Percentiles rank a stretch among this genome's conserved stretches.
Conservation (phyloP, 805 yeast genomes). For the Candida ficus region DNA sequence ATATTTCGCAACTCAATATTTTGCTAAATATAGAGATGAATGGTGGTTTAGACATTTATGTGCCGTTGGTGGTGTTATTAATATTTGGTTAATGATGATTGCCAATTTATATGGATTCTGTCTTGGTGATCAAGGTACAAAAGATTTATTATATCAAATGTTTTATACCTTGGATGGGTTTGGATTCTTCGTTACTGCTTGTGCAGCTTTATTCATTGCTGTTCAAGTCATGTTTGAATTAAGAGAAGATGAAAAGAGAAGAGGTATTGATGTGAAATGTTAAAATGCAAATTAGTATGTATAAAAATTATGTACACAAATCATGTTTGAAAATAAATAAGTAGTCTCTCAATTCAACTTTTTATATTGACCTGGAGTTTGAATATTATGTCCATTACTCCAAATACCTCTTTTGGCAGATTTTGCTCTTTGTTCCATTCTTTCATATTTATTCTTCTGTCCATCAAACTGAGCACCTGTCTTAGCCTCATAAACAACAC, state of each 20-base stretch:
- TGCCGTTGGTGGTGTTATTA: slow-evolving; percentile 81
- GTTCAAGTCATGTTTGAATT: slow-evolving; percentile 93
- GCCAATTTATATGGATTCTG: slow-evolving; percentile 96
- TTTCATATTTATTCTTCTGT: slow-evolving; percentile 51
- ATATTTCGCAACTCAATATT: slow-evolving; percentile 48
- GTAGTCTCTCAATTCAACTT: slow-evolving; percentile 33
- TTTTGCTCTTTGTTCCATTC: slow-evolving; percentile 59
- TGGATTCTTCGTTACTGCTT: slow-evolving; percentile 53
- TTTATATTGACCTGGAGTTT: slow-evolving; percentile 81
- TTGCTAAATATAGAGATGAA: slow-evolving; percentile 34
- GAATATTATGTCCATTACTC: slow-evolving; percentile 45
- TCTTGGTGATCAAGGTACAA: slow-evolving; percentile 82
- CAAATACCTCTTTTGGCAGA: slow-evolving; percentile 60
- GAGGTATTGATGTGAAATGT: slow-evolving; percentile 79
- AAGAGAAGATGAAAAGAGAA: slow-evolving; percentile 79
- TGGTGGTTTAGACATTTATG: slow-evolving; percentile 81
- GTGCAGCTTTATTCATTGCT: slow-evolving; percentile 69
- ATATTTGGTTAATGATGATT: slow-evolving; percentile 97
- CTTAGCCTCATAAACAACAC: slow-evolving; percentile 82
- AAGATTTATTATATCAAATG: slow-evolving; percentile 60
- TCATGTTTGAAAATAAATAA: too few species aligned
- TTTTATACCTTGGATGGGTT: slow-evolving; percentile 68
- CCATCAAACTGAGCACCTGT: slow-evolving; percentile 84
- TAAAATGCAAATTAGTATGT: slow-evolving; percentile 11
- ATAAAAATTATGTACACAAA: not conserved